phyloP scores from a whole-genome alignment of 2,329 filamentous ascomycete species.

The Aspergillus fischeri region DNA sequence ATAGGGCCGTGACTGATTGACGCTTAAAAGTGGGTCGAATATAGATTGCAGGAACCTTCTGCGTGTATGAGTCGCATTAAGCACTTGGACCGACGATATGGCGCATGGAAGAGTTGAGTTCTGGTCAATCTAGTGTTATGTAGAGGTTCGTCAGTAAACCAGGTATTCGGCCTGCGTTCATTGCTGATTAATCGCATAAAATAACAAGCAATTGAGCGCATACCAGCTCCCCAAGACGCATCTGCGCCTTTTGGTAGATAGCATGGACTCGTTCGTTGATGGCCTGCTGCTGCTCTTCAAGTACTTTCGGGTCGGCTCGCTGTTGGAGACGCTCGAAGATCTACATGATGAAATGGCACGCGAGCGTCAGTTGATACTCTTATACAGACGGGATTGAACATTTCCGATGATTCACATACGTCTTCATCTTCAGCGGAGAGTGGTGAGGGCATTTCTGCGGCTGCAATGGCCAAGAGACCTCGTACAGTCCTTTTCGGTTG shows the following conservation, averaged over 20 bases:
- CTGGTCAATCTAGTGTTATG: slow-evolving; percentile 59
- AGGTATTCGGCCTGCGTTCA: not conserved
- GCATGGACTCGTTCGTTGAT: slow-evolving; percentile 55
- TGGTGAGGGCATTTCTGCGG: slow-evolving; percentile 42
- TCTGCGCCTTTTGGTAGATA: slow-evolving; percentile 60
- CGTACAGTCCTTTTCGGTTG: slow-evolving; percentile 11
- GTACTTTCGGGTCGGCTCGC: slow-evolving; percentile 55
- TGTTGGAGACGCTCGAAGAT: slow-evolving; percentile 40
- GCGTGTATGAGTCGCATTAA: slow-evolving; percentile 80
- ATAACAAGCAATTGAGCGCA: slow-evolving; percentile 14
- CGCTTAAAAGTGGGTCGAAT: slow-evolving; percentile 71
- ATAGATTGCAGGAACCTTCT: slow-evolving; percentile 76
- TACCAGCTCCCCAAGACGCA: slow-evolving; percentile 63
- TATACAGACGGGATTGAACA: not conserved
- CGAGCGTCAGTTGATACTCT: slow-evolving; percentile 5
- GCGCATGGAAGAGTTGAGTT: slow-evolving; percentile 85
- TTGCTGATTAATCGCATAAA: not conserved
- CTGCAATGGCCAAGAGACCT: slow-evolving; percentile 28
- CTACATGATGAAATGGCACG: slow-evolving; percentile 20
- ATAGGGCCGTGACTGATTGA: slow-evolving; percentile 62
- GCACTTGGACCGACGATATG: slow-evolving; percentile 77
- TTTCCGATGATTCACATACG: slow-evolving; percentile 18
- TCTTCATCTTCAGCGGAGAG: slow-evolving; percentile 41
- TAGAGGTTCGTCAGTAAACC: slow-evolving; percentile 8
- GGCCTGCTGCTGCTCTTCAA: slow-evolving; percentile 57